Base-by-base conservation (phyloP, 2,329 filamentous ascomycete genomes). In the Parastagonospora nodorum region DNA sequence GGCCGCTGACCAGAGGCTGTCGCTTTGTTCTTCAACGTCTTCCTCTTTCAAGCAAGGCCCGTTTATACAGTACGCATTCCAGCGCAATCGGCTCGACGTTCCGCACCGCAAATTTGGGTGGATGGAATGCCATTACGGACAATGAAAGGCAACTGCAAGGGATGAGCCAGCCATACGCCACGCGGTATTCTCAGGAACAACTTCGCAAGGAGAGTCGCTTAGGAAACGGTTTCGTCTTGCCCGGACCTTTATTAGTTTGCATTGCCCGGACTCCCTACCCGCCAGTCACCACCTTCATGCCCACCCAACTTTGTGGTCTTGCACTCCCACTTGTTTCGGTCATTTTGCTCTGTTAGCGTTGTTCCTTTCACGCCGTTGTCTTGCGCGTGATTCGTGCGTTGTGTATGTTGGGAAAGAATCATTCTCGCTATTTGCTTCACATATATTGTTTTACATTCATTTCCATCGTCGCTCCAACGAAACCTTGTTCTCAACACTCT, bases 61-160 rank as follows among this genome's bases (percentile, higher is more conserved):
- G 9, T n/a, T 30, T 39, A 9, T 28, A 46, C 32, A 28, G 24
- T 11, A 28, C 30, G 39, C 40, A 45, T 43, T 53, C 55, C 45
- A 38, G 14, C 31, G 45, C n/a, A 30, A 29, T 28, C 27, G 39
- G 29, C 37, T 42, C 31, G 30, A 42, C 7, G 16, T 40, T 14
- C 15, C 39, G 14, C 31, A 8, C 29, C 32, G 32, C 35, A 29
- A 42, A 31, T 48, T 43, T 37, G 37, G 27, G 32, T 35, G 40
- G 47, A 55, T 64, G 58, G 67, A 72, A 74, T 67, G 61, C 51
- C 48, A 60, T 55, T 57, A 24, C 52, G 50, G 49, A 50, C 44
- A 63, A 61, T 66, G 55, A 65, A 49, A 53, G 44, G 48, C 45
- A 35, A 38, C 55, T 53, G 68, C 61, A 73, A 72, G 69, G 69